These are phyloP conservation scores for Annulohypoxylon bovei DNA, from an alignment of 495 filamentous ascomycete species.

Conservation along the genomic window DNA sequence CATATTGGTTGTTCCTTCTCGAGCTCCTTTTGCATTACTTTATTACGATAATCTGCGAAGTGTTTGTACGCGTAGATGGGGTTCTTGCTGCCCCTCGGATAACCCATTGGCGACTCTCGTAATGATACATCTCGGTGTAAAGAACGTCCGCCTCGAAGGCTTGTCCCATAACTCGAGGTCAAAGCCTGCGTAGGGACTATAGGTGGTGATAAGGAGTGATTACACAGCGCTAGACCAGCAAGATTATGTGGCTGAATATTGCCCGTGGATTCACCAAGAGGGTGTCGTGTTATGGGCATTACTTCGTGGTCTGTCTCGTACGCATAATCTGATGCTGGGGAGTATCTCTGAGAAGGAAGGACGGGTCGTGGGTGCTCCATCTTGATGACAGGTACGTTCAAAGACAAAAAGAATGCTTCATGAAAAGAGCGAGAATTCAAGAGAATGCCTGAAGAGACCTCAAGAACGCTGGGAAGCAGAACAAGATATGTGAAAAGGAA, in stretches of 20 bases:
- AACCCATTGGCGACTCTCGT: conserved; percentile 55
- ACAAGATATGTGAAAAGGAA: conserved; percentile 51
- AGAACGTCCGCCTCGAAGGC: conserved; percentile 48
- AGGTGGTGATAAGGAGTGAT: conserved; percentile 53
- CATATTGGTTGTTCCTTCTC: conserved; percentile 66
- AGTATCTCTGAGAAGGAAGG: conserved; percentile 47
- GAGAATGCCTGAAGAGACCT: conserved; percentile 42
- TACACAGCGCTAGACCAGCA: conserved; percentile 48
- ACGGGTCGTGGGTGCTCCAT: conserved; percentile 48
- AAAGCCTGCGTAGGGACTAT: conserved; percentile 57
- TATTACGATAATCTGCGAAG: conserved; percentile 75
- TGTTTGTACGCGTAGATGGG: conserved; percentile 62
- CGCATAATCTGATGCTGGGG: conserved; percentile 45
- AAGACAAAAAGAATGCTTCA: conserved; percentile 48
- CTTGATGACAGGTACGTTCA: conserved; percentile 23
- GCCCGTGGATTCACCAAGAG: conserved; percentile 60
- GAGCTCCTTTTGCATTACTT: conserved; percentile 67
- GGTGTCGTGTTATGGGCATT: conserved; percentile 50
- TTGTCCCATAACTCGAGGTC: conserved; percentile 49
- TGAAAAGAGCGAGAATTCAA: conserved; percentile 45
- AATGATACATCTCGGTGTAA: conserved; percentile 49
- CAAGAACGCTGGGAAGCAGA: conserved; percentile 50
- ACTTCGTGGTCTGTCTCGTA: conserved; percentile 46
- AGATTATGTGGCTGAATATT: conserved; percentile 59
- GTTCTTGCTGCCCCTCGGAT: conserved; percentile 54